Conservation (phyloP, 1,139 yeast genomes). For the Kodamaea derodonti region DNA sequence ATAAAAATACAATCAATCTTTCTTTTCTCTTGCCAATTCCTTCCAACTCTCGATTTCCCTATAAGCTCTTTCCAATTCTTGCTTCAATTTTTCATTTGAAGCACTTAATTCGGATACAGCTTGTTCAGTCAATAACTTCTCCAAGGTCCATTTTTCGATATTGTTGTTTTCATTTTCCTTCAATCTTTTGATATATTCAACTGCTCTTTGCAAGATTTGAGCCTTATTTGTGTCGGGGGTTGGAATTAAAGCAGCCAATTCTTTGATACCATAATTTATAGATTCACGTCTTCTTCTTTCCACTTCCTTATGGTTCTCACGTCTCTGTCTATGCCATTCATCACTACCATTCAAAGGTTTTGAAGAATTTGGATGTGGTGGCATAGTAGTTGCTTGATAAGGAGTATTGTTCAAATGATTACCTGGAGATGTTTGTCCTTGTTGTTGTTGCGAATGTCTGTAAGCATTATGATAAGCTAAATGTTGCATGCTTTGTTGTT, state of each 20-base stretch:
- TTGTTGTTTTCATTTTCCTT: constrained; percentile 85
- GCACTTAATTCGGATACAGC: constrained; percentile 77
- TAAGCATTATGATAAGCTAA: constrained; percentile 31
- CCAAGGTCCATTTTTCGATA: constrained; percentile 92
- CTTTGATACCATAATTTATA: constrained; percentile 85
- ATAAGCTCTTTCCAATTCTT: constrained; percentile 86
- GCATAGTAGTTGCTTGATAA: constrained; percentile 33
- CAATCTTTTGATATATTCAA: constrained; percentile 82
- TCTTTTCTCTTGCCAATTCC: constrained; percentile 30
- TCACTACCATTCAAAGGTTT: constrained; percentile 65
- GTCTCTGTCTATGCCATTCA: constrained; percentile 84
- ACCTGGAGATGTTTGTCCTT: constrained; percentile 14
- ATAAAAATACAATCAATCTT: constrained; percentile 12
- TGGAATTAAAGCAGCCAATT: constrained; percentile 77
- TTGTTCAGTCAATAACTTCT: constrained; percentile 86
- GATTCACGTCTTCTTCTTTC: constrained; percentile 94
- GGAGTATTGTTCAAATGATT: constrained; percentile 7
- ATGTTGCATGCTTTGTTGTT: constrained; percentile 21
- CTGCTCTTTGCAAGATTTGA: constrained; percentile 81
- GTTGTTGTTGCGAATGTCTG: constrained; percentile 21
- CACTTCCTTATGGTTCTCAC: constrained; percentile 94
- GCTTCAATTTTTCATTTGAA: constrained; percentile 74
- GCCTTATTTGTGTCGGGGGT: constrained; percentile 90
- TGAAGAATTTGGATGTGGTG: constrained; percentile 29
- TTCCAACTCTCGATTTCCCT: constrained; percentile 86